Percentiles rank a stretch among this genome's conserved stretches.
These are phyloP conservation scores for Pythium pyrilobum DNA, from an alignment of 352 stramenopile genomes.

Conservation along the genomic window DNA sequence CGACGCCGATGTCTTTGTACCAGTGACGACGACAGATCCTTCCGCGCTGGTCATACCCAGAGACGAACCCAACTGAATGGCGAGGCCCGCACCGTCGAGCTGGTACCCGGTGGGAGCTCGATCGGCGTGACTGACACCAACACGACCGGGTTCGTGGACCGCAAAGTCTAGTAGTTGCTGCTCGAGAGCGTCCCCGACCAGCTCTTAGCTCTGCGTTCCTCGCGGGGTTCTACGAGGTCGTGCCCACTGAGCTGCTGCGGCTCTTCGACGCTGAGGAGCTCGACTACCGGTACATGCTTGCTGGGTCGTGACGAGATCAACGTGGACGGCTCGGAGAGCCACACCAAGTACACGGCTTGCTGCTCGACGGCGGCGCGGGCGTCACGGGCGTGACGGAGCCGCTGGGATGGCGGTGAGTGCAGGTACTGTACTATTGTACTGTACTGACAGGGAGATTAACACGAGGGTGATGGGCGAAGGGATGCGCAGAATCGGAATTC, in stretches of 20 bases:
- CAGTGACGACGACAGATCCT: too few species aligned
- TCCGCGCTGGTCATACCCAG: too few species aligned
- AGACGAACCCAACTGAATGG: background rate
- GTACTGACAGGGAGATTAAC: too few species aligned
- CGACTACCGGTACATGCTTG: constrained; percentile 92
- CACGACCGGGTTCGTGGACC: constrained; percentile 86
- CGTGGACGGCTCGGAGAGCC: constrained; percentile 90
- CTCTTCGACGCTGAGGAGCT: constrained; percentile 96
- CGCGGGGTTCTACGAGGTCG: constrained; percentile 92
- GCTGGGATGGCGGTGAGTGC: too few species aligned
- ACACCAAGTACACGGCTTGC: constrained; percentile 62
- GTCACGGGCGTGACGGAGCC: too few species aligned
- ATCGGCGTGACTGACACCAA: constrained; percentile 91
- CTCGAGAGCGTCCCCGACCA: constrained; percentile 84
- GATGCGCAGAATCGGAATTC: too few species aligned
- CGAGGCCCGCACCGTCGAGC: constrained; percentile 21
- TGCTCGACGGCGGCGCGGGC: too few species aligned
- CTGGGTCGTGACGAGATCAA: constrained; percentile 33
- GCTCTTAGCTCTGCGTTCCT: constrained; percentile 73
- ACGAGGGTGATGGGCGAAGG: too few species aligned
- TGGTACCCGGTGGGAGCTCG: constrained; percentile 21
- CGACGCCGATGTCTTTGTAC: too few species aligned
- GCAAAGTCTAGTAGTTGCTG: constrained; percentile 87
- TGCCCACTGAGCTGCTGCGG: constrained; percentile 88
- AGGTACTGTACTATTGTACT: too few species aligned